Base-by-base conservation (phyloP, 2,329 filamentous ascomycete genomes). In the Colletotrichum somersetense region DNA sequence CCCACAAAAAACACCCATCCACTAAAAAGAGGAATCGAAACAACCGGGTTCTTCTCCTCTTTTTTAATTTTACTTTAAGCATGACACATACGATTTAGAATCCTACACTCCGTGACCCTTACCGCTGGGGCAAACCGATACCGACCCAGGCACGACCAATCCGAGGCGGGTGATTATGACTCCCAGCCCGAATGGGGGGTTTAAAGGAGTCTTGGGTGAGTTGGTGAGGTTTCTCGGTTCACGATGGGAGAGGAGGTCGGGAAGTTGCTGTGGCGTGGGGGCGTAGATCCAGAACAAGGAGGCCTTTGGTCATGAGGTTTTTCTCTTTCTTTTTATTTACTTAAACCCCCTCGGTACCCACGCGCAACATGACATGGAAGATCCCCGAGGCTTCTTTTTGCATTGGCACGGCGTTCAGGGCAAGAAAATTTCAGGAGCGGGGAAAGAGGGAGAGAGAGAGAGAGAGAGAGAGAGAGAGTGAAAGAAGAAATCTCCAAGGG, bases 381-480 rank as follows among this genome's bases (percentile, higher is more conserved):
- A 33, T 53, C 26, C 50, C 50, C 57, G 33, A 67, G 63, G 64
- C 46, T 61, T 70, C 67, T 74, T 68, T 72, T 72, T 65, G 69
- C 72, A 74, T 74, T 73, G 73, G 71, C 71, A 74, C 66, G 73
- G 73, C 73, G 73, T 74, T 74, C 66, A 68, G 73, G 73, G 66
- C 70, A 68, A 71, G 62, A 73, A 35, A 61, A 42, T 44, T 42
- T 42, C 64, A 65, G 62, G 50, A 58, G 20, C 8, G 56, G 64
- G 33, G 14, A 33, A 44, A 46, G 18, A n/a, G n/a, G n/a, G 26
- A 3, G 26, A 38, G 40, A 42, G 40, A 18, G 14, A 8, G 14
- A 52, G n/a, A 12, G 26, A 3, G 26, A 38, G 40, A 42, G 40
- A 18, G 14, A 8, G 14, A 52, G n/a, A 12, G 26, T 3, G 26